Evolutionary conservation across 176 grass and related monocot genomes (phyloP).

Genomic region (barley (Hordeum vulgare)): MorexV3_pseudomolecules_assembly NC_058521.1:544957728-544958227

Average conservation of each 20-base stretch:
- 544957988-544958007: neutral
- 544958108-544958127: neutral
- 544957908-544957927: neutral
- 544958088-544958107: neutral
- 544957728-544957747: neutral
- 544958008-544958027: neutral
- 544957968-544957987: conserved; percentile 5
- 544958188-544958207: no score
- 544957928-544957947: neutral
- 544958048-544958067: neutral
- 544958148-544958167: neutral
- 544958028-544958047: neutral
- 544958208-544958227: no score
- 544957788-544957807: neutral
- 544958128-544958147: neutral
- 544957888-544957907: neutral
- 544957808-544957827: neutral
- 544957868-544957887: conserved; percentile 1
- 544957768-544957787: neutral
- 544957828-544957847: neutral
- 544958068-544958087: neutral
- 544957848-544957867: neutral
- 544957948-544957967: neutral
- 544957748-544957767: neutral
- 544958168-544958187: no score